Base-by-base conservation (phyloP, 2,329 filamentous ascomycete genomes). In the Colletotrichum sp. region DNA sequence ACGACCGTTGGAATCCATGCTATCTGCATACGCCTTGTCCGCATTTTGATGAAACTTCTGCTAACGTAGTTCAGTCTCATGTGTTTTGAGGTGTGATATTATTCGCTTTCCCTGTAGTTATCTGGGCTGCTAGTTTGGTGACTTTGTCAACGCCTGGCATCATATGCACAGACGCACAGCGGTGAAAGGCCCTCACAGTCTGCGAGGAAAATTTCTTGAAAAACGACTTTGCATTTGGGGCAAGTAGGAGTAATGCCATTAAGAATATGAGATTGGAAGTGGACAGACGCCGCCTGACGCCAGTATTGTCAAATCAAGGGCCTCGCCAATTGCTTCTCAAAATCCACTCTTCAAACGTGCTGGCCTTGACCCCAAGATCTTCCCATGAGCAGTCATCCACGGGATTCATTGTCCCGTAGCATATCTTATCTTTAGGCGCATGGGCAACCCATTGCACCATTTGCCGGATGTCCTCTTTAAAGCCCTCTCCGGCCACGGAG, bases 401-500 rank as follows among this genome's bases (percentile, higher is more conserved):
- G 6, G 59, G 59, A 3, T 65, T 9, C 24, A 71, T 71, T 16
- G 48, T 21, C 28, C 65, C 74, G 66, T 21, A 77, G 48, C 75
- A 77, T 28, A 77, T 72, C n/a, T 69, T 78, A 2, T 78, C 74
- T 6, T 6, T 21, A 4, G 78, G 77, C 1, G 78, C 66, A 18
- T 67, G 39, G 1, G 67, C 70, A 21, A 71, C 71, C 78, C 78
- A 79, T 18, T 79, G 71, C 78, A 79, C 75, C 77, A 79, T 78
- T 36, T 78, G 74, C 39, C 67, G 61, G 13, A 73, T 71, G n/a
- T 79, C 78, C 24, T 76, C 67, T n/a, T 74, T 66, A 2, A 74
- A 78, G 2, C 68, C 78, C 24, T 72, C 55, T 0, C 78, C 77
- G 13, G 77, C 69, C 9, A 74, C 71, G 3, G 69, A 65, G 1